A percentile compares a stretch with the other conserved stretches of the same genome.
Conservation (phyloP, 257 asterid species). For the Solanum dulcamara region DNA sequence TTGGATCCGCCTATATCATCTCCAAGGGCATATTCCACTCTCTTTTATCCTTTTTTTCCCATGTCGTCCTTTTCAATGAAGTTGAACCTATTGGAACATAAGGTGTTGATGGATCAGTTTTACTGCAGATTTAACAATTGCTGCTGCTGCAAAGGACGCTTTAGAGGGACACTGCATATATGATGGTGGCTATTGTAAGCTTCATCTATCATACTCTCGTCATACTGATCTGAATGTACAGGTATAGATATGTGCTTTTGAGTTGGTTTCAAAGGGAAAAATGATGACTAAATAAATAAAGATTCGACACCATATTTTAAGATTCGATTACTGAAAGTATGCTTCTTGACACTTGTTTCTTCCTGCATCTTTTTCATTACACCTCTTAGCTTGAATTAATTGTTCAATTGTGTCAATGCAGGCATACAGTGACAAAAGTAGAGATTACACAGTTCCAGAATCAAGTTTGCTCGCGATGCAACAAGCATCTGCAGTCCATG, state of each 20-base stretch:
- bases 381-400: background rate
- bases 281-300: background rate
- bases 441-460: slow-evolving; percentile 63
- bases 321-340: slow-evolving; percentile 12
- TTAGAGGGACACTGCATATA: slow-evolving; percentile 90
- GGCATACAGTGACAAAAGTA: slow-evolving; percentile 81
- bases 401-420: slow-evolving; percentile 6
- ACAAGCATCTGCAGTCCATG: slow-evolving; percentile 22
- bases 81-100: slow-evolving; percentile 1
- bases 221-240: slow-evolving; percentile 92
- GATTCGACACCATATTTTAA: background rate
- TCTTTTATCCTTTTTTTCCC: background rate
- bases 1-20: background rate
- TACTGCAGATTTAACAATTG: slow-evolving; percentile 52
- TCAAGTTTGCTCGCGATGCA: slow-evolving; percentile 35
- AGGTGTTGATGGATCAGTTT: background rate
- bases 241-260: slow-evolving; percentile 44
- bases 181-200: slow-evolving; percentile 99
- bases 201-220: slow-evolving; percentile 94
- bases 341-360: slow-evolving; percentile 11
- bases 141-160: slow-evolving; percentile 62
- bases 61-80: background rate
- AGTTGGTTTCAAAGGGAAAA: background rate
- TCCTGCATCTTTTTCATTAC: background rate
- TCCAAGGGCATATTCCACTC: background rate